Conservation (phyloP, 106 monocot genomes). For the Xerophyta viscosa region DNA sequence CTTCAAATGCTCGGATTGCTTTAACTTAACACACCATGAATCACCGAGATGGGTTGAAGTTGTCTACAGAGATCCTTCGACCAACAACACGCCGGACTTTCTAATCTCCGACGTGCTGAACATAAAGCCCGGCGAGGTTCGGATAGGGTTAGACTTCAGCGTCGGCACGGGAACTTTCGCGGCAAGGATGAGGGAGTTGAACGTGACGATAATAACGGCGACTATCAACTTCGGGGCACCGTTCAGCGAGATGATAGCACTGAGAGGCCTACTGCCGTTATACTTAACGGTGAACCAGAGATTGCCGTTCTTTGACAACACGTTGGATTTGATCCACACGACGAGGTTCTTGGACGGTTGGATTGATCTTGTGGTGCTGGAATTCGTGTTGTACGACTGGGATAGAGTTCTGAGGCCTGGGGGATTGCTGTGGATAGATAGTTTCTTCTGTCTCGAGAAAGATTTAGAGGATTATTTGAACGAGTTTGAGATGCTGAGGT, state of each 20-base stretch:
- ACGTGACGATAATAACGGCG: conserved; percentile 37
- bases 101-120: conserved; percentile 32
- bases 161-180: conserved; percentile 69
- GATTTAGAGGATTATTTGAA: conserved; percentile 62
- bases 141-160: conserved; percentile 67
- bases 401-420: conserved; percentile 71
- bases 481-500: conserved; percentile 53
- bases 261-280: conserved; percentile 58
- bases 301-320: conserved; percentile 81
- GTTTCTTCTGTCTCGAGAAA: conserved; percentile 54
- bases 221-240: conserved; percentile 67
- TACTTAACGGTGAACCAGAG: conserved; percentile 67
- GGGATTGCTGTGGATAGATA: conserved; percentile 66
- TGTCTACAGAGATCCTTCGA: not conserved
- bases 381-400: conserved; percentile 72
- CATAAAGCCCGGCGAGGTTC: conserved; percentile 44
- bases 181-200: conserved; percentile 48
- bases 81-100: conserved; percentile 34
- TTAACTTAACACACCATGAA: conserved; percentile 58
- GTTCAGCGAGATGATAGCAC: conserved; percentile 60
- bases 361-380: conserved; percentile 59
- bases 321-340: conserved; percentile 60
- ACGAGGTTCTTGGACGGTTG: conserved; percentile 73
- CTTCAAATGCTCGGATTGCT: conserved; percentile 63
- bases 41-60: conserved; percentile 39